These are phyloP conservation scores for Setomelanomma holmii DNA, from an alignment of 2,329 filamentous ascomycete species.

Conservation along the genomic window DNA sequence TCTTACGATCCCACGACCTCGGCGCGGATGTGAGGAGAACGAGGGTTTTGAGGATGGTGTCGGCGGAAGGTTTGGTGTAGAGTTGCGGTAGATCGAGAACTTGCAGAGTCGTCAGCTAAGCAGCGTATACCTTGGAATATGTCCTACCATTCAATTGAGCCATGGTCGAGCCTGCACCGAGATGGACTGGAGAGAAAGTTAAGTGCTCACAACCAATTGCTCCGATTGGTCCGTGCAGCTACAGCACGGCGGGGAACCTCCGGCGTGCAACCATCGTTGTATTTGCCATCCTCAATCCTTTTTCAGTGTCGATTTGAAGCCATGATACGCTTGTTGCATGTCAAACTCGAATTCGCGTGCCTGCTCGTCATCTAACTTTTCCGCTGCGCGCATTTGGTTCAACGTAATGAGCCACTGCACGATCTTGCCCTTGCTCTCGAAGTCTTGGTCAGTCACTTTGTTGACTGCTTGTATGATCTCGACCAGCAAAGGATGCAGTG, in stretches of 20 bases:
- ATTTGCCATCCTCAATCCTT: slow-evolving; percentile 31
- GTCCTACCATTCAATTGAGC: slow-evolving; percentile 36
- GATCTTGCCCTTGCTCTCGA: slow-evolving; percentile 95
- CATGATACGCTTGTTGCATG: slow-evolving; percentile 92
- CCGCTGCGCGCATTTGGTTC: slow-evolving; percentile 96
- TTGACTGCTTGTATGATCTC: slow-evolving; percentile 98
- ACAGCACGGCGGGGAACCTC: slow-evolving; percentile 16
- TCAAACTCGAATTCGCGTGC: slow-evolving; percentile 89
- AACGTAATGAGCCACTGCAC: slow-evolving; percentile 97
- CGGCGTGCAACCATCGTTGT: neutral
- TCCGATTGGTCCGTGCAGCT: slow-evolving; percentile 24
- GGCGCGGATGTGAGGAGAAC: slow-evolving; percentile 70
- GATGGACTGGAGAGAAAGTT: neutral
- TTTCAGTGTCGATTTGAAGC: slow-evolving; percentile 81
- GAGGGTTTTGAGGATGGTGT: slow-evolving; percentile 70
- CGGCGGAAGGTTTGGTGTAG: slow-evolving; percentile 75
- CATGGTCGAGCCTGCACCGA: slow-evolving; percentile 23
- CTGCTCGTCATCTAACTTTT: slow-evolving; percentile 87
- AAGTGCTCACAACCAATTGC: slow-evolving; percentile 12
- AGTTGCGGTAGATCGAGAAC: slow-evolving; percentile 82
- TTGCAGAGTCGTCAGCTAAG: slow-evolving; percentile 40
- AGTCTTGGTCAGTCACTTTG: slow-evolving; percentile 93
- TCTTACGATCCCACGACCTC: slow-evolving; percentile 67
- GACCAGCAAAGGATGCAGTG: slow-evolving; percentile 90
- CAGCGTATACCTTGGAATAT: neutral